Evolutionary conservation across 2,329 filamentous ascomycete species (phyloP).

Genomic region (Fusarium sp.): DNA sequence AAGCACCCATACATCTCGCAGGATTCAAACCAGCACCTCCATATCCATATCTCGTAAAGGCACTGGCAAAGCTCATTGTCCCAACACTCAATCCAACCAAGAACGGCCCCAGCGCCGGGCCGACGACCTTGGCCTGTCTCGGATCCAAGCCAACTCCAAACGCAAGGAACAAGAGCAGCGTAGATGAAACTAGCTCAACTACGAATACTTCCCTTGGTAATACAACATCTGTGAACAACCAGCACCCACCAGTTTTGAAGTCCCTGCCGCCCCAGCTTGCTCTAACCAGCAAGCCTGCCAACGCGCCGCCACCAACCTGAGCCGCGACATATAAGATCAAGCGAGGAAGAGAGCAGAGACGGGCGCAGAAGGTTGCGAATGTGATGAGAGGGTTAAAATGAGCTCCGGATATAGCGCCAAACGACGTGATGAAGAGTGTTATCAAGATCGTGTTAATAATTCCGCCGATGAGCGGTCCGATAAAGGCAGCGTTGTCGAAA

Average conservation of each 20-base stretch:
- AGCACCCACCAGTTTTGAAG: conserved; percentile 47
- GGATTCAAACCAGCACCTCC: conserved; percentile 40
- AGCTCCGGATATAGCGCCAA: conserved; percentile 61
- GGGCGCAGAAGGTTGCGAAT: conserved; percentile 62
- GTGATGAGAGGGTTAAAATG: conserved; percentile 67
- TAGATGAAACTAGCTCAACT: conserved; percentile 60
- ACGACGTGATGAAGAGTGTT: conserved; percentile 61
- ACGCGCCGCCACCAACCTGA: conserved; percentile 58
- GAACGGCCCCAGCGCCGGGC: conserved; percentile 60
- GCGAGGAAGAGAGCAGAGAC: conserved; percentile 61
- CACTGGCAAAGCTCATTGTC: conserved; percentile 51
- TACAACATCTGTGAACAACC: conserved; percentile 41
- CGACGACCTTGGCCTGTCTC: conserved; percentile 60
- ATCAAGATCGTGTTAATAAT: conserved; percentile 50
- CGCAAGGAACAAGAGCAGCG: conserved; percentile 60
- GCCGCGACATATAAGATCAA: conserved; percentile 60
- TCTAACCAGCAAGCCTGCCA: conserved; percentile 42
- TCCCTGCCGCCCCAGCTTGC: conserved; percentile 46
- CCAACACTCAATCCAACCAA: conserved; percentile 58
- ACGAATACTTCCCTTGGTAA: conserved; percentile 52
- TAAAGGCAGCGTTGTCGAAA: conserved; percentile 44
- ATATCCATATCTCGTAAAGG: conserved; percentile 41
- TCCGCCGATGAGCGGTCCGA: conserved; percentile 46
- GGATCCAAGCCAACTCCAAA: conserved; percentile 67
- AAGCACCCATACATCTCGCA: conserved; percentile 36